phyloP scores from a whole-genome alignment of 2,329 filamentous ascomycete genomes.

The Scorias spongiosa region DNA sequence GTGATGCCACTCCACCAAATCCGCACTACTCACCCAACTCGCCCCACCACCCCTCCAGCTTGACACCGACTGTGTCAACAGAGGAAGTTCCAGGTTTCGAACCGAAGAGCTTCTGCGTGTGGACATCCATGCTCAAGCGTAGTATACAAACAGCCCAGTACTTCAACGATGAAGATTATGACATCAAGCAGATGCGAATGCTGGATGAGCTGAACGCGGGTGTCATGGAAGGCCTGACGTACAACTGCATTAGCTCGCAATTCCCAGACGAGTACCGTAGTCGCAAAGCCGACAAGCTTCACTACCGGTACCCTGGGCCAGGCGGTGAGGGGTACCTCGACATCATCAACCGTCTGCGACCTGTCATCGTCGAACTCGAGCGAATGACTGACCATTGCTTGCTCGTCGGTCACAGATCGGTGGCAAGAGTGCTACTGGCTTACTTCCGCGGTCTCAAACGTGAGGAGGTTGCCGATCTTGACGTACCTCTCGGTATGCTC shows the following conservation, averaged over 20 bases:
- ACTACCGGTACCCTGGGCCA: slow-evolving; percentile 90
- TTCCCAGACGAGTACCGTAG: slow-evolving; percentile 69
- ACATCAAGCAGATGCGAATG: slow-evolving; percentile 59
- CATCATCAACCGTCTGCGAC: slow-evolving; percentile 84
- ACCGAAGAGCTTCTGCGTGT: slow-evolving; percentile 83
- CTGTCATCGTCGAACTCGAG: slow-evolving; percentile 94
- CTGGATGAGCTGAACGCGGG: slow-evolving; percentile 92
- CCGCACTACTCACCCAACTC: slow-evolving; percentile 71
- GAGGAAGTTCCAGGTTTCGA: slow-evolving; percentile 35
- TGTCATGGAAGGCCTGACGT: slow-evolving; percentile 86
- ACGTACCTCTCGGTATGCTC: slow-evolving; percentile 83
- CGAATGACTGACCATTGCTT: slow-evolving; percentile 92
- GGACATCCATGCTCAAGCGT: slow-evolving; percentile 92
- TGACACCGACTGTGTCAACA: slow-evolving; percentile 8
- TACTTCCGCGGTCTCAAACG: slow-evolving; percentile 91
- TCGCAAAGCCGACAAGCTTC: slow-evolving; percentile 73
- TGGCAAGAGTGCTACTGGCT: slow-evolving; percentile 81
- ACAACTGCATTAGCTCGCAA: slow-evolving; percentile 69
- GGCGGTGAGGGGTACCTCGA: slow-evolving; percentile 94
- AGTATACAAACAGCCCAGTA: slow-evolving; percentile 76
- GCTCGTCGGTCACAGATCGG: slow-evolving; percentile 81
- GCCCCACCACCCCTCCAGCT: slow-evolving; percentile 52
- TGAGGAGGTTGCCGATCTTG: slow-evolving; percentile 84
- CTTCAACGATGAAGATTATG: slow-evolving; percentile 92
- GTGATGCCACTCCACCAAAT: slow-evolving; percentile 88